Evolutionary conservation across 1,139 yeast genomes (phyloP), one percentile per base, ranked within the genome.

Genomic region (Hansenula lynferdii): DNA sequence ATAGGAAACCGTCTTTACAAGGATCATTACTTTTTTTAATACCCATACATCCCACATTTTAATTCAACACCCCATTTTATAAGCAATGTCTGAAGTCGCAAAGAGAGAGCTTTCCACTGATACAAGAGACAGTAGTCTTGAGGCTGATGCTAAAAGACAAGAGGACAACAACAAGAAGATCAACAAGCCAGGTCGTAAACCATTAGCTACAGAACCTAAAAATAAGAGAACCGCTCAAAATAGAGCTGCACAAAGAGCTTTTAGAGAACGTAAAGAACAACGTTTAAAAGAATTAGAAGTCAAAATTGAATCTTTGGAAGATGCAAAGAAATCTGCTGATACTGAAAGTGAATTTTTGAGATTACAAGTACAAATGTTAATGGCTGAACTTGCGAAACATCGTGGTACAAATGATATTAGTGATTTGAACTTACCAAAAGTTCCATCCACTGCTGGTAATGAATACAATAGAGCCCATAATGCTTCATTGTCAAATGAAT

Each of bases 221-320:
- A 79, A 80, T 53, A 90, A 87, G 68, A 72, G 98, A 51, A 87
- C 96, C 17, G 97, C 97, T 2, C 98, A 92, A 64, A 92, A 92
- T 61, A 73, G 98, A 55, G 97, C 97, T 8, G 98, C 98, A 17
- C 98, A 92, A 63, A 71, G 97, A 41, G 97, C 97, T 9, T 92
- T 89, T 62, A 71, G 98, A 44, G 97, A 92, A 61, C 76, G 98
- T 47, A 92, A 92, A 61, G 97, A 92, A 60, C 72, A 72, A 41
- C 87, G 85, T 55, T 75, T 92, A 80, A 76, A 80, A 56, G 96
- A 89, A 45, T 70, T 92, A 44, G 97, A 90, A 58, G 82, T 80
- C 39, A 80, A 85, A 50, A 95, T 90, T 16, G 62, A 70, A 42
- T 62, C 65, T 44, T 70, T 90, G 48, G 96, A 90, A 61, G 75